These are phyloP conservation scores for Termitomyces sp. DNA, from an alignment of 768 basidiomycete genomes.

Conservation along the genomic window DNA sequence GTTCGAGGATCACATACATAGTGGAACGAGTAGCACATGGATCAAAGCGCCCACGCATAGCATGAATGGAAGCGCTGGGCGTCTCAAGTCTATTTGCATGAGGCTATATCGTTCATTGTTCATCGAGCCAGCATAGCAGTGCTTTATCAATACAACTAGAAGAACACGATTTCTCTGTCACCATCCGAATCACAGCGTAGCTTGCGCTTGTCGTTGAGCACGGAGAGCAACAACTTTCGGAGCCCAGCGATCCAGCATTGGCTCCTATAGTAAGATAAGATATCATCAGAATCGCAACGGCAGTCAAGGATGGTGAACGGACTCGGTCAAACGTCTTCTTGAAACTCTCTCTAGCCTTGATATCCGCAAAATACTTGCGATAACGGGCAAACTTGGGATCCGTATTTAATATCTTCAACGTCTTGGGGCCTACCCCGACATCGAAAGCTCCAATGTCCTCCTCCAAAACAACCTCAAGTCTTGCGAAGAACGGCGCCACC, in stretches of 20 bases:
- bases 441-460: constrained; percentile 53
- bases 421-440: constrained; percentile 43
- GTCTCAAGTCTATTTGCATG: too few species aligned
- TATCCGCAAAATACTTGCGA: constrained; percentile 41
- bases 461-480: constrained; percentile 39
- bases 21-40: too few species aligned
- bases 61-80: too few species aligned
- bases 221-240: background rate
- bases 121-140: too few species aligned
- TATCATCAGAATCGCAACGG: background rate
- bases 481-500: constrained; percentile 58
- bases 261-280: background rate
- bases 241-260: background rate
- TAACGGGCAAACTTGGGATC: constrained; percentile 49
- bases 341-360: constrained; percentile 52
- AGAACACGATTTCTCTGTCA: background rate
- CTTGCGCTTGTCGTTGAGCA: constrained; percentile 8
- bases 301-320: constrained; percentile 12
- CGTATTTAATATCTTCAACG: constrained; percentile 36
- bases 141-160: background rate
- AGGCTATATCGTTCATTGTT: background rate
- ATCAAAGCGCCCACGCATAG: too few species aligned
- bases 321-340: constrained; percentile 54
- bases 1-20: too few species aligned
- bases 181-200: background rate